Evolutionary conservation across 768 basidiomycete species (phyloP), one percentile per base, ranked within the genome.

Genomic region (Boletellus emodensis): DNA sequence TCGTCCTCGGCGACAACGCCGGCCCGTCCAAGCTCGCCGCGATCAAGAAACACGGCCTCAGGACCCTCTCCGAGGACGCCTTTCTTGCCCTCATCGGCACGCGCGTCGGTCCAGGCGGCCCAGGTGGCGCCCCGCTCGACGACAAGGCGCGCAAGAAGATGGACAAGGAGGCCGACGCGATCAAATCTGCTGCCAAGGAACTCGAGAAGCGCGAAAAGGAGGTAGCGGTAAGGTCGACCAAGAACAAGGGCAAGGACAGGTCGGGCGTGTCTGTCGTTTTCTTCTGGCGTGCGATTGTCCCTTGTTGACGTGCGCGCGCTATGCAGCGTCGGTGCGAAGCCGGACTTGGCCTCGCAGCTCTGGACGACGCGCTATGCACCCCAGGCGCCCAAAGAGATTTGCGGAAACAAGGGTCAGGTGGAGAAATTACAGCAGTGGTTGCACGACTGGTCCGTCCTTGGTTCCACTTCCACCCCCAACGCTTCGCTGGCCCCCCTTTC

Each of bases 311-410:
- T 3, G n/a, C 28, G 24, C 17, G 13, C 20, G 28, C 17, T 39
- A 12, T 11, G 43, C n/a, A 56, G 57, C 17, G 60, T 0, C 57
- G 67, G 68, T 20, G 52, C 63, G 40, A 73, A 74, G 28, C 46
- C 69, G 2, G 77, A 83, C 56, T 70, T 75, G 3, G 73, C 72
- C 1, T 75, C 78, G 3, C 92, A 95, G 64, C 75, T 98, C 1
- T 98, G 96, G 96, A 97, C 96, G 35, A 87, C 85, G 30, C 84
- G 93, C 10, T 99, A 99, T 64, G 95, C 96, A 0, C 96, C 96
- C 1, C 82, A 85, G 55, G 78, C 76, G 3, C 56, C 94, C 49
- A 94, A 90, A 59, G 93, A 99, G 49, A 81, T 99, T 15, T 97
- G 94, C 54, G 96, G 96, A 8, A 99, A 98, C 73, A 98, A 98